Base-by-base conservation (phyloP, 805 yeast species). In the Metschnikowia orientalis region DNA sequence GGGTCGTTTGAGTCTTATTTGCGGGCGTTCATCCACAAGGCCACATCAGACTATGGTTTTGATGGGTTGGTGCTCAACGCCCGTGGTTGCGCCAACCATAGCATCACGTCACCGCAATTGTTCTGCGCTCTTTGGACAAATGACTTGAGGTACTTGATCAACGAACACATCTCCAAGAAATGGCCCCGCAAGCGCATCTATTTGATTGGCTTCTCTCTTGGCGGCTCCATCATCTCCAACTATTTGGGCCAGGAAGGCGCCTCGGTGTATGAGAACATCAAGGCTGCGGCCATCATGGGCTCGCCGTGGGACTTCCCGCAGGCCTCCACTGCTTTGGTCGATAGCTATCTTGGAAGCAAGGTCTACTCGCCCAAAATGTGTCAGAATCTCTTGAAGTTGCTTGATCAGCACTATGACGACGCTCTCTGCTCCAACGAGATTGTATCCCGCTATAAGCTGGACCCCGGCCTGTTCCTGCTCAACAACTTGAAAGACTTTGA, bases 1-100 rank as follows among this genome's bases (percentile, higher is more conserved):
- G 94, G 94, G 1, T 77, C 86, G 10, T 83, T 79, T 46, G 92
- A 83, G 53, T 77, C 84, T 13, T 79, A 79, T 37, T 73, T 82
- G 28, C 67, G 87, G 41, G 71, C 81, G 6, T 59, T 77, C 23
- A 57, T 75, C 22, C 59, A 61, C 28, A 54, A 59, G 13, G 56
- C 79, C 29, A 65, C 71, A 19, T 56, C 57, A 4, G 57, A 59
- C 10, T 59, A 61, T 34, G 48, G 62, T 41, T 67, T 77, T 51
- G 76, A 80, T 56, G 80, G 66, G 13, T 51, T 78, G 29, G 81
- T 79, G 12, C 50, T 83, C 30, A 81, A 81, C 51, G 69, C 83
- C 11, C 66, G 94, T 50, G 94, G 94, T 3, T 82, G 90, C 57
- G 81, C 86, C 18, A 70, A 85, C 50, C 80, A 86, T 13, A 79